Conservation (phyloP, 2,329 filamentous ascomycete genomes). For the Ophioceras dolichostomum region DNA sequence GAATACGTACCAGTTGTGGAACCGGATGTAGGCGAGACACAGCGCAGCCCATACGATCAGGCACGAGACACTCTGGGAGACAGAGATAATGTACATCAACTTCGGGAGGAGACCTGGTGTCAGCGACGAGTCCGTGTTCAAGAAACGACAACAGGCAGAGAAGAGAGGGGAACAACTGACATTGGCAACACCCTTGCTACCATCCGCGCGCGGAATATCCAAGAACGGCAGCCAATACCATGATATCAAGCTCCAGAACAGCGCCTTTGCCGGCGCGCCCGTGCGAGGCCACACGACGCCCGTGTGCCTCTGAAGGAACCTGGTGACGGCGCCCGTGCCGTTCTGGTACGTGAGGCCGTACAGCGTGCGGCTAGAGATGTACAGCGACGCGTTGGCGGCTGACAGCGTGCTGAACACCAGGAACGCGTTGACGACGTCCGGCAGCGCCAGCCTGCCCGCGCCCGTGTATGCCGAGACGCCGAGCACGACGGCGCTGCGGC, state of each 20-base stretch:
- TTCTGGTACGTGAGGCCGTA: constrained; percentile 5
- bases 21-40: constrained; percentile 4
- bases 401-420: constrained; percentile 5
- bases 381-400: constrained; percentile 5
- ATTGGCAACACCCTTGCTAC: background rate
- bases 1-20: constrained; percentile 5
- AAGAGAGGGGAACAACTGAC: no score
- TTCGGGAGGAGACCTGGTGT: background rate
- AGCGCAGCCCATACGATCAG: constrained; percentile 4
- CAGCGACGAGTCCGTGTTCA: background rate
- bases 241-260: constrained; percentile 1
- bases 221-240: constrained; percentile 4
- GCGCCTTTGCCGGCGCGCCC: constrained; percentile 3
- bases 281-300: constrained; percentile 1
- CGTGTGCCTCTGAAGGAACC: constrained; percentile 1
- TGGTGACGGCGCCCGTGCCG: background rate
- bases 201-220: background rate
- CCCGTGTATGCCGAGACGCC: background rate
- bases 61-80: constrained; percentile 4
- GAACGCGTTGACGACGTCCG: constrained; percentile 3
- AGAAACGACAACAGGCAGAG: background rate
- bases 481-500: background rate
- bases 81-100: constrained; percentile 3
- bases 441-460: background rate
- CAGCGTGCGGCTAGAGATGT: constrained; percentile 6